phyloP scores from a whole-genome alignment of 2,329 filamentous ascomycete genomes.

The Cryphonectria parasitica region DNA sequence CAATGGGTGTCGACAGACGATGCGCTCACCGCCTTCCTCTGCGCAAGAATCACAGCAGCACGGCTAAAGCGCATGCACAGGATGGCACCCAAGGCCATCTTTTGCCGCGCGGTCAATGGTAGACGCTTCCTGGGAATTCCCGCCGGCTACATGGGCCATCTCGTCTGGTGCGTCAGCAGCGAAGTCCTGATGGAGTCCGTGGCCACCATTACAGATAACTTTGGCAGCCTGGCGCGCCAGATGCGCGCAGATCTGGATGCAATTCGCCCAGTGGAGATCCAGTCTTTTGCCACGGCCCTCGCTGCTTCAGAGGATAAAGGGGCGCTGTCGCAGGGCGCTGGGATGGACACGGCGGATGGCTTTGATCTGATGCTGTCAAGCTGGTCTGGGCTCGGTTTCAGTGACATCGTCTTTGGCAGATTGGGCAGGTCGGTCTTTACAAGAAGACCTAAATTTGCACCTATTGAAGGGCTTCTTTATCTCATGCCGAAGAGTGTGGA shows the following conservation, averaged over 20 bases:
- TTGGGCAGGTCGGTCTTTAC: conserved; percentile 20
- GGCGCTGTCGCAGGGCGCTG: conserved; percentile 12
- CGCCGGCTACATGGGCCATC: conserved; percentile 21
- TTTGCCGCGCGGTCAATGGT: conserved; percentile 22
- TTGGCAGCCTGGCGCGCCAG: conserved; percentile 12
- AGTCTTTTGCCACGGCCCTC: conserved; percentile 24
- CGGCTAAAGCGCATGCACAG: conserved; percentile 20
- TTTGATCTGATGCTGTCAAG: conserved; percentile 23
- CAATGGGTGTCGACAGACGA: conserved; percentile 28
- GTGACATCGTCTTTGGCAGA: conserved; percentile 15
- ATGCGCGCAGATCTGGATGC: conserved; percentile 16
- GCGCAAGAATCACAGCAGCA: conserved; percentile 17
- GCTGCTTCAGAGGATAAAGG: conserved; percentile 22
- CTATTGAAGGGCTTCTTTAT: conserved; percentile 22
- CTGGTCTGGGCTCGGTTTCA: conserved; percentile 17
- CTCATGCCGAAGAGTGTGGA: conserved; percentile 20
- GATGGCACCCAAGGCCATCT: neutral
- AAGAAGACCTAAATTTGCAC: conserved; percentile 18
- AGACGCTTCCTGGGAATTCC: conserved; percentile 16
- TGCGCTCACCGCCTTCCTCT: conserved; percentile 20
- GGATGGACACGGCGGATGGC: conserved; percentile 11
- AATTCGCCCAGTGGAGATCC: conserved; percentile 15
- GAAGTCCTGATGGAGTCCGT: conserved; percentile 10
- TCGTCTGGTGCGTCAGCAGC: conserved; percentile 18
- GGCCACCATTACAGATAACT: conserved; percentile 10